Base-by-base conservation (phyloP, 257 asterid genomes). In the Solanum rostratum region DNA sequence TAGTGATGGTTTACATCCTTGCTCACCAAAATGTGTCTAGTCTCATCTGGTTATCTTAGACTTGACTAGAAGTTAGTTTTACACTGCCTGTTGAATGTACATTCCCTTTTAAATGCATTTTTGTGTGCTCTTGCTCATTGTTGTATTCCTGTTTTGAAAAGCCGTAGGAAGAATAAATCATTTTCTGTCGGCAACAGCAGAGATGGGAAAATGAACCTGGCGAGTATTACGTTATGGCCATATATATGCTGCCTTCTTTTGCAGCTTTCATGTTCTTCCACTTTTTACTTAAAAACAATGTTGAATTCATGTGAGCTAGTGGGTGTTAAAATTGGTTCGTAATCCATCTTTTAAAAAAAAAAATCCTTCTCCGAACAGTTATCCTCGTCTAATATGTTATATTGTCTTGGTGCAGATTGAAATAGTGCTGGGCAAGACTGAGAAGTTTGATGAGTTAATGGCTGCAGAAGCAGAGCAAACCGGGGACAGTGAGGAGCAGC, bases 401-500 rank as follows among this genome's bases (percentile, higher is more conserved):
- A 69, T 50, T 22, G 3, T 68, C 10, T 33, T 81, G 60, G 54
- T 87, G 88, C 78, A 93, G 95, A 92, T 92, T 85, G 97, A 93
- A 86, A 83, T 93, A 60, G 62, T 87, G 80, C 76, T 92, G 78
- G 94, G 91, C 24, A 92, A 92, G 83, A 89, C 95, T 0, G 91
- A 86, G 39, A 80, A 87, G 53, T 91, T 90, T 50, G 94, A 92
- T 50, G 95, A 90, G 73, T 80, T 93, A 81, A 90, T 93, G 93
- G 95, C 95, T 20, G 92, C 89, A 50, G 94, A 93, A 84, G 92
- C 91, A 30, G 94, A 87, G 70, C 88, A 86, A 78, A 80, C 30
- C 62, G 93, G 83, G 65, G 89, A 88, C 24, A 85, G 78, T 12
- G 89, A 91, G 37, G 93, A 93, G 45, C 90, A 93, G 39, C 90